These are phyloP conservation scores for Colletotrichum sp. DNA, from an alignment of 2,329 filamentous ascomycete species.

Conservation along the genomic window DNA sequence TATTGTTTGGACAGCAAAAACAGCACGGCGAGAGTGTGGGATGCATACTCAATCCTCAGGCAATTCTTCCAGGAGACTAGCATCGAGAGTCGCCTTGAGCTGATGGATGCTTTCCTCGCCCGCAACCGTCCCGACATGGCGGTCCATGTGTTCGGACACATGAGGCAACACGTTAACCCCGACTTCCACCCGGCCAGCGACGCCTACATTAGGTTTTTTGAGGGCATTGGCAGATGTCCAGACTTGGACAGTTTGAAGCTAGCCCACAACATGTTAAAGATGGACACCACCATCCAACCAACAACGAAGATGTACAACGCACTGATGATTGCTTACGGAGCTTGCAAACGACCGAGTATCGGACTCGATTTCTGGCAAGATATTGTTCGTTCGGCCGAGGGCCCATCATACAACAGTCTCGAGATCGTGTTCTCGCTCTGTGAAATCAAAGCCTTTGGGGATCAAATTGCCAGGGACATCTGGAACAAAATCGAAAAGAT, in stretches of 20 bases:
- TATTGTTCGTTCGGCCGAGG: conserved; percentile 83
- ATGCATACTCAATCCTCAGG: conserved; percentile 68
- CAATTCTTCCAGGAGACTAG: conserved; percentile 71
- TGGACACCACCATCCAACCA: conserved; percentile 81
- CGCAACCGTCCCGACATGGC: conserved; percentile 85
- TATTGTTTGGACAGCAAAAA: conserved; percentile 70
- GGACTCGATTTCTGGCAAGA: conserved; percentile 84
- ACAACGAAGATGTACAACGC: conserved; percentile 81
- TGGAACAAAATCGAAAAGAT: conserved; percentile 75
- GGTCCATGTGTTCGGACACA: conserved; percentile 86
- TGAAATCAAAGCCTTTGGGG: conserved; percentile 64
- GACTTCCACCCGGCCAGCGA: conserved; percentile 71
- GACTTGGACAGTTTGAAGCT: conserved; percentile 65
- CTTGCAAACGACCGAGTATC: conserved; percentile 67
- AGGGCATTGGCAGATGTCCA: conserved; percentile 69
- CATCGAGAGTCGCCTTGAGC: conserved; percentile 66
- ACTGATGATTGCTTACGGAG: conserved; percentile 84
- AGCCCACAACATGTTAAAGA: conserved; percentile 92
- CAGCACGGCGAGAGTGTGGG: conserved; percentile 69
- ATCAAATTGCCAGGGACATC: conserved; percentile 67
- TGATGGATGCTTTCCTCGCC: conserved; percentile 85
- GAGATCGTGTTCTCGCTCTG: conserved; percentile 82
- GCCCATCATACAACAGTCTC: conserved; percentile 82
- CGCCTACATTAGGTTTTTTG: conserved; percentile 80
- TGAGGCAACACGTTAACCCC: conserved; percentile 77